Conservation (phyloP, 345 rosid species). For the Salix dunnii region DNA sequence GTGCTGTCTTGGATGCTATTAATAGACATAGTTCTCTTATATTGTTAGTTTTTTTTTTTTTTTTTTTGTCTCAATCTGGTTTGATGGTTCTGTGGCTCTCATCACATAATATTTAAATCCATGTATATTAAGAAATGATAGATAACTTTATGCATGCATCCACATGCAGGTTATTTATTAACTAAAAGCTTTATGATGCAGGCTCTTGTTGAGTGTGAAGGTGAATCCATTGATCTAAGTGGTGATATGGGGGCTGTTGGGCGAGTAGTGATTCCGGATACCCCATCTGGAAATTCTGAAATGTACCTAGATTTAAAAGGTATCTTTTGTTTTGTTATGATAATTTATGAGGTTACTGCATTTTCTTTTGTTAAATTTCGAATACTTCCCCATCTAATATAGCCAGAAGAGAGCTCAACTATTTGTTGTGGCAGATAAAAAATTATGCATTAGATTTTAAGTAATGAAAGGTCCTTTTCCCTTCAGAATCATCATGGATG, state of each 20-base stretch:
- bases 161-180: background rate
- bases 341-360: background rate
- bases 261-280: slow-evolving; percentile 63
- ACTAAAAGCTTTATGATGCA: slow-evolving; percentile 36
- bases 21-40: background rate
- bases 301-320: slow-evolving; percentile 89
- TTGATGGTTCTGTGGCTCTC: background rate
- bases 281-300: slow-evolving; percentile 48
- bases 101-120: background rate
- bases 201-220: slow-evolving; percentile 97
- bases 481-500: background rate
- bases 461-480: background rate
- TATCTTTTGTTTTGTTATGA: slow-evolving; percentile 17
- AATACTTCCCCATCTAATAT: slow-evolving; percentile 4
- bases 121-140: background rate
- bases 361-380: background rate
- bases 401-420: slow-evolving; percentile 8
- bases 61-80: background rate
- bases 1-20: slow-evolving; percentile 1
- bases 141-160: background rate
- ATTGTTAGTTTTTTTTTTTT: background rate
- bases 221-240: slow-evolving; percentile 88
- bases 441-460: background rate
- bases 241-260: slow-evolving; percentile 99
- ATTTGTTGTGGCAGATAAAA: background rate